Conservation (phyloP, 208 protist genomes). For the Porcisia deanei region DNA sequence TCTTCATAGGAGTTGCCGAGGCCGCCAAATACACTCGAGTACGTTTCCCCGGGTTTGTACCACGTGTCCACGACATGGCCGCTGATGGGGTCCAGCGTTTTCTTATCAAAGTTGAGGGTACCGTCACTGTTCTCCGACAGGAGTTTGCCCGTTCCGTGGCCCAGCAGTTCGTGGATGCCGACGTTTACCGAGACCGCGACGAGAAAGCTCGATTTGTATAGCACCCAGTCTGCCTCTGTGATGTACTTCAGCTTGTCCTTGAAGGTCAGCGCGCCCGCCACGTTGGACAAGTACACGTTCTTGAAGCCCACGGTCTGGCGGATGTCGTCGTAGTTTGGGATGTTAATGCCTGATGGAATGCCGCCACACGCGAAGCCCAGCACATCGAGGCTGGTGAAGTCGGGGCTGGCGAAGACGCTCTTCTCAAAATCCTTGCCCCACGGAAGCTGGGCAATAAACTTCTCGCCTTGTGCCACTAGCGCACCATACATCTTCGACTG, state of each 20-base stretch:
- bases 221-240: slow-evolving; percentile 69
- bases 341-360: slow-evolving; percentile 92
- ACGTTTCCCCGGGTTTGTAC: slow-evolving; percentile 92
- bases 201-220: slow-evolving; percentile 65
- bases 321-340: slow-evolving; percentile 94
- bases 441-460: slow-evolving; percentile 81
- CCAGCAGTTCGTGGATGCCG: slow-evolving; percentile 93
- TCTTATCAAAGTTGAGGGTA: slow-evolving; percentile 78
- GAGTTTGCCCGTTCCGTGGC: slow-evolving; percentile 93
- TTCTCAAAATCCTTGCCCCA: slow-evolving; percentile 91
- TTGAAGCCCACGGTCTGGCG: slow-evolving; percentile 92
- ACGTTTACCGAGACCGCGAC: slow-evolving; percentile 92
- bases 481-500: slow-evolving; percentile 73
- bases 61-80: slow-evolving; percentile 61
- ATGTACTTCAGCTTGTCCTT: slow-evolving; percentile 80
- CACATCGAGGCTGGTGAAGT: slow-evolving; percentile 94
- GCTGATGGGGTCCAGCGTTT: slow-evolving; percentile 73
- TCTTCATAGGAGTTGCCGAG: slow-evolving; percentile 86
- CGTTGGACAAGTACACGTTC: slow-evolving; percentile 93
- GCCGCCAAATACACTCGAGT: slow-evolving; percentile 73
- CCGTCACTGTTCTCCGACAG: slow-evolving; percentile 60
- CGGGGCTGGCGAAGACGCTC: slow-evolving; percentile 83
- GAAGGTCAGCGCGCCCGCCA: slow-evolving; percentile 65
- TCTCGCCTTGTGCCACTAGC: slow-evolving; percentile 63
- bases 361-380: slow-evolving; percentile 87